Base-by-base conservation (phyloP, 768 basidiomycete genomes). In the Podaxis mareebaensis region DNA sequence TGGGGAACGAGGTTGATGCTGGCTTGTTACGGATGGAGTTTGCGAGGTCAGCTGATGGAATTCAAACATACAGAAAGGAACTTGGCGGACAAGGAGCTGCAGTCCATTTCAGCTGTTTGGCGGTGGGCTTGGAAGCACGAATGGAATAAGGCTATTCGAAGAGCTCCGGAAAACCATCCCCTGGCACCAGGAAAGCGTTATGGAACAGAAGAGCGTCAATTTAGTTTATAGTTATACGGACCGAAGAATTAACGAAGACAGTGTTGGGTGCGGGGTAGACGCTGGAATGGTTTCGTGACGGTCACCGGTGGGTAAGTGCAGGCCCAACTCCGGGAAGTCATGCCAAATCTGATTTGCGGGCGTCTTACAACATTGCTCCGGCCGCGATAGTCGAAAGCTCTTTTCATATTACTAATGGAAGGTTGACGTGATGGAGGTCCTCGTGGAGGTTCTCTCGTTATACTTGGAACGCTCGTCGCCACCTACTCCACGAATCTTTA, bases 401-500 rank as follows among this genome's bases (percentile, higher is more conserved):
- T 40, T 33, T 54, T n/a, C 30, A 28, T 10, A 54, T n/a, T 26
- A 36, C 53, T 38, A 30, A 30, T 38, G 7, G 13, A 5, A 20
- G n/a, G n/a, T 10, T 61, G 60, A 28, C n/a, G 60, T 53, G 60
- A 53, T 46, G 17, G 4, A 33, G 12, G 11, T 17, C 12, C 17
- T 22, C 24, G 24, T 53, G 60, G 60, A 40, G 59, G 15, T 53
- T 40, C 30, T 53, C 40, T 42, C 39, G 28, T 42, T 61, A 61
- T 44, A 61, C 60, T 61, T 53, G 26, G 52, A 61, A 59, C 28
- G 42, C n/a, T 30, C 17, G 52, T 61, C 49, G 17, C 40, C 39
- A 61, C 48, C 30, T 33, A 22, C 39, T 36, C 60, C 60, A 61
- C 17, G 28, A 24, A 51, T 46, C 39, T 12, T 22, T 24, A 42